Percentiles rank a stretch among this genome's conserved stretches.
phyloP scores from a whole-genome alignment of 2,329 filamentous ascomycete genomes.

The Aureobasidium melanogenum region DNA sequence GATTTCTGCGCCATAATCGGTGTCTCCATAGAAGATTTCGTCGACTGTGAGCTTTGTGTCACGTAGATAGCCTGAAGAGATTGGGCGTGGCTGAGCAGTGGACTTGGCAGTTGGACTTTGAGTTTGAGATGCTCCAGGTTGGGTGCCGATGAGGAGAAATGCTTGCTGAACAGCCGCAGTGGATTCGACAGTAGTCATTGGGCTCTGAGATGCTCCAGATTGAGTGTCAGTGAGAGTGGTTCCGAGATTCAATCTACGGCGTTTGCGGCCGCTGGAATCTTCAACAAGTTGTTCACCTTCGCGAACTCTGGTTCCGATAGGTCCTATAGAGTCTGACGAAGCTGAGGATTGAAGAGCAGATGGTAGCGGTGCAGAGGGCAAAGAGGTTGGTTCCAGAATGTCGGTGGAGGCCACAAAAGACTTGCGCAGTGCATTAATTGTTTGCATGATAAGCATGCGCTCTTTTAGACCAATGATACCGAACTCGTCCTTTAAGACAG shows the following conservation, averaged over 20 bases:
- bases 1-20: slow-evolving; percentile 20
- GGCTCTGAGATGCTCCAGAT: background rate
- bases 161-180: no score
- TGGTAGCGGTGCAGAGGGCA: background rate
- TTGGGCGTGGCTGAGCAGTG: no score
- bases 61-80: slow-evolving; percentile 14
- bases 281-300: slow-evolving; percentile 19
- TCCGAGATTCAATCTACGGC: slow-evolving; percentile 24
- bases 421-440: slow-evolving; percentile 47
- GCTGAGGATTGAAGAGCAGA: background rate
- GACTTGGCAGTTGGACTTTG: no score
- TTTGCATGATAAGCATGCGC: slow-evolving; percentile 47
- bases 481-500: slow-evolving; percentile 45
- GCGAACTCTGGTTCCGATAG: background rate
- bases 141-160: background rate
- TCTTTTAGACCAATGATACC: slow-evolving; percentile 51
- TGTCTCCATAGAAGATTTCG: slow-evolving; percentile 27
- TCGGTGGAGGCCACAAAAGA: background rate
- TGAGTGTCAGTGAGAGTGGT: background rate
- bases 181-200: no score
- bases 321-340: background rate
- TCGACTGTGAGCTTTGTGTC: slow-evolving; percentile 21
- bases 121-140: background rate
- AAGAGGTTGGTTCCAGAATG: background rate
- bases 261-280: slow-evolving; percentile 23